Percentiles rank a stretch among this genome's conserved stretches.
Conservation (phyloP, 179 eudicot genomes). For the Beta corolliflora region DNA sequence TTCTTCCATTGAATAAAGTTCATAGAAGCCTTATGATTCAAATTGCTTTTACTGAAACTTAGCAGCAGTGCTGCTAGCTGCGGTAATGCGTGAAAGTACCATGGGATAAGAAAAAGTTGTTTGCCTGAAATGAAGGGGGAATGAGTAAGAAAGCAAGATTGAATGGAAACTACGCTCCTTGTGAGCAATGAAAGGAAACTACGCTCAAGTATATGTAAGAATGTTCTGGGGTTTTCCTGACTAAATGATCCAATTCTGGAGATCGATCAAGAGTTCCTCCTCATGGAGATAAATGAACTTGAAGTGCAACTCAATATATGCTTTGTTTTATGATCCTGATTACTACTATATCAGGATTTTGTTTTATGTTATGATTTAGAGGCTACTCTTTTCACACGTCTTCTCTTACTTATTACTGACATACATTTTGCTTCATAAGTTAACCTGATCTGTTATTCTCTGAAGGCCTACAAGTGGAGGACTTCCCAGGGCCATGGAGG, state of each 20-base stretch:
- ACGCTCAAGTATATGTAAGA: neutral
- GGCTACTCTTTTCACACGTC: neutral
- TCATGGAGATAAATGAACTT: neutral
- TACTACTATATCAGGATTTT: neutral
- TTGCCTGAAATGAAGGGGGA: neutral
- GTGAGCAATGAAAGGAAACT: neutral
- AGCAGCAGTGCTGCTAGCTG: neutral
- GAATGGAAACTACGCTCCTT: neutral
- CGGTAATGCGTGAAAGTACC: neutral
- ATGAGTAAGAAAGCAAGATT: neutral
- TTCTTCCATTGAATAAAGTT: no score
- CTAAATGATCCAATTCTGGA: no score
- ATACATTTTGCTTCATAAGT: neutral
- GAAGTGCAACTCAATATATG: neutral
- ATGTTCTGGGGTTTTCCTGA: no score
- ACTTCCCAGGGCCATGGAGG: constrained; percentile 41
- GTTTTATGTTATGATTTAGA: neutral
- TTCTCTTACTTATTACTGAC: neutral
- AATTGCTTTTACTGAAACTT: neutral
- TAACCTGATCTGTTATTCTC: constrained; percentile 19
- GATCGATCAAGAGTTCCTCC: no score
- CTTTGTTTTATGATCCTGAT: neutral
- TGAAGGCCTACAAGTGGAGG: constrained; percentile 89
- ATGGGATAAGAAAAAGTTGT: neutral
- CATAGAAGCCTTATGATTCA: neutral